phyloP scores from a whole-genome alignment of 2,329 filamentous ascomycete genomes.

The Sphaerulina vaccinii region DNA sequence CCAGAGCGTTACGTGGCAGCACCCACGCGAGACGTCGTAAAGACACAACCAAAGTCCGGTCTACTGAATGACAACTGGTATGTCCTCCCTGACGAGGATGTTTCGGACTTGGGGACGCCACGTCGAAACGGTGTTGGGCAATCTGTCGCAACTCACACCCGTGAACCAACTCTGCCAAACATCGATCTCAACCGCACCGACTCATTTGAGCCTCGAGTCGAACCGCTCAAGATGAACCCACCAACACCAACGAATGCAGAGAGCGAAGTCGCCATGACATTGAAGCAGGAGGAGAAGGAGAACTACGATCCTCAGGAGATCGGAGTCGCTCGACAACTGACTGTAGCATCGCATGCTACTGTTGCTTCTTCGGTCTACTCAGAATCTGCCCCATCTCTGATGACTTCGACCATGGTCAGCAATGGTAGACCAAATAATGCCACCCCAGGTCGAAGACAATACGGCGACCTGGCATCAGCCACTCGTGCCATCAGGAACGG shows the following conservation, averaged over 20 bases:
- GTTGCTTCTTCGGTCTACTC: conserved; percentile 37
- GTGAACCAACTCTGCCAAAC: conserved; percentile 21
- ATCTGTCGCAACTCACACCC: conserved; percentile 1
- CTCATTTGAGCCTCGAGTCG: conserved; percentile 26
- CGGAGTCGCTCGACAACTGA: conserved; percentile 35
- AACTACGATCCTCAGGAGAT: conserved; percentile 20
- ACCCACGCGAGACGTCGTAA: conserved; percentile 21
- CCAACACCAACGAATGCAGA: conserved; percentile 40
- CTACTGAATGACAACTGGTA: conserved; percentile 51
- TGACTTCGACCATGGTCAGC: conserved; percentile 11
- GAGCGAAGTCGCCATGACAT: conserved; percentile 15
- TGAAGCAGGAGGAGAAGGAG: conserved; percentile 15
- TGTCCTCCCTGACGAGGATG: conserved; percentile 36
- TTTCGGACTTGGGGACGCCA: conserved; percentile 30
- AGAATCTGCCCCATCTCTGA: conserved; percentile 33
- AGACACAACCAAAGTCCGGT: conserved; percentile 35
- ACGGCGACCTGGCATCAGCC: conserved; percentile 49
- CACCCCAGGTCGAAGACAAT: conserved; percentile 46
- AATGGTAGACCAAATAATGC: conserved; percentile 15
- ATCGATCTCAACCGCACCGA: conserved; percentile 28
- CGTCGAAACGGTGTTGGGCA: conserved; percentile 18
- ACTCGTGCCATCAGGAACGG: conserved; percentile 37
- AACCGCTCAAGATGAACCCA: conserved; percentile 50
- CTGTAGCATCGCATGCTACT: conserved; percentile 31
- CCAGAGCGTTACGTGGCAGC: conserved; percentile 21